Percentiles rank a stretch among this genome's conserved stretches.
Evolutionary conservation across 1,284 basidiomycete species (phyloP).

Genomic region (Rhodotorula sp.): DNA sequence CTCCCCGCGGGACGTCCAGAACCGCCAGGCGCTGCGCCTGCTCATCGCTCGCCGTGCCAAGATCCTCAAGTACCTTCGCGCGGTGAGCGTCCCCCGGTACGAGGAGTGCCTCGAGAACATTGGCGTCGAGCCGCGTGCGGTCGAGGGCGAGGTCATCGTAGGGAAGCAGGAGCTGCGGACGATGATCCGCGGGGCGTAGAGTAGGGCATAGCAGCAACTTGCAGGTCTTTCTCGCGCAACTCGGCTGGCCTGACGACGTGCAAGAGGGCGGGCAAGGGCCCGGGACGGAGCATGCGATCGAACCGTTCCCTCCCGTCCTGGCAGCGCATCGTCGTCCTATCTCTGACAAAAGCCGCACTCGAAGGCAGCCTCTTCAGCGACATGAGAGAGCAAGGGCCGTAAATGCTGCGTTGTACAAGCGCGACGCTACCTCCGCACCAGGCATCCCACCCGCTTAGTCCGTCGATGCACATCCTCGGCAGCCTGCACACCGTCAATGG

Average conservation of each 20-base stretch:
- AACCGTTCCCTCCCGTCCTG: no score
- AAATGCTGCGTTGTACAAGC: not conserved
- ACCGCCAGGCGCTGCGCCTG: constrained; percentile 69
- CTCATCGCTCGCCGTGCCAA: constrained; percentile 82
- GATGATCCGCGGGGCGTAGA: constrained; percentile 37
- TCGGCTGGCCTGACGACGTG: not conserved
- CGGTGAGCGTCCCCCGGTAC: constrained; percentile 69
- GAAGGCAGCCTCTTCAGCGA: no score
- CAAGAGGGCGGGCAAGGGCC: no score
- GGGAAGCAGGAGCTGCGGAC: constrained; percentile 44
- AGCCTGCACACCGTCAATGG: constrained; percentile 14
- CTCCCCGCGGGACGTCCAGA: constrained; percentile 76
- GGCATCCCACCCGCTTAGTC: constrained; percentile 27
- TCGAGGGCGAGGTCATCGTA: constrained; percentile 76
- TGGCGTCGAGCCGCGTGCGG: constrained; percentile 73
- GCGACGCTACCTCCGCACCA: not conserved
- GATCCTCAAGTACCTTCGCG: constrained; percentile 77
- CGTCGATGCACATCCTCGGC: constrained; percentile 46
- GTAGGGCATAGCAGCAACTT: not conserved
- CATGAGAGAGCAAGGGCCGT: not conserved
- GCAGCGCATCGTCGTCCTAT: no score
- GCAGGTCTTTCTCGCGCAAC: not conserved
- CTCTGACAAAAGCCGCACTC: no score
- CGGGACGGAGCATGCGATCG: no score
- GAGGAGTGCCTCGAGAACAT: constrained; percentile 70